These are phyloP conservation scores for Diaporthe nobilis DNA, from an alignment of 2,329 filamentous ascomycete species.

Conservation along the genomic window DNA sequence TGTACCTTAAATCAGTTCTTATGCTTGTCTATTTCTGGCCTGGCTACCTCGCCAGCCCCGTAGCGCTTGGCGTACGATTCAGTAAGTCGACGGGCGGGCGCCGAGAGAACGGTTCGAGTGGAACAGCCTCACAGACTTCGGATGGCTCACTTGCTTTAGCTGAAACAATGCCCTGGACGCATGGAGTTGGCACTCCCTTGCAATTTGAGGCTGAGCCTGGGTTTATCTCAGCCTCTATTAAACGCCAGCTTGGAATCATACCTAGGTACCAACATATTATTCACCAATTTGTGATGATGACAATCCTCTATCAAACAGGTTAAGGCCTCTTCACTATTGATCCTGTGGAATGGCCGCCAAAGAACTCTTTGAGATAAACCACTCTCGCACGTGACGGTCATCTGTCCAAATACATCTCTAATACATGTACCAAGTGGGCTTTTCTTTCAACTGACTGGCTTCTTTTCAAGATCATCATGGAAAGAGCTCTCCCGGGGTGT, in stretches of 20 bases:
- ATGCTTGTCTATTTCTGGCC: conserved; percentile 18
- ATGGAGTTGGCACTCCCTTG: neutral
- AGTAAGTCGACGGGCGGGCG: conserved; percentile 11
- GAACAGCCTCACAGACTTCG: neutral
- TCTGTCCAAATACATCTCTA: neutral
- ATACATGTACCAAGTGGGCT: too few species aligned
- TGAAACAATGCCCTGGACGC: conserved; percentile 16
- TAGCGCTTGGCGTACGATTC: conserved; percentile 25
- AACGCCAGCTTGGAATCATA: neutral
- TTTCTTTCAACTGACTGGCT: too few species aligned
- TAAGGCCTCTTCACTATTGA: neutral
- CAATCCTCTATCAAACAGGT: neutral
- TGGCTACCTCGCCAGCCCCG: neutral
- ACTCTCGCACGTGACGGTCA: neutral
- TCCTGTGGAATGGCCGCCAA: neutral
- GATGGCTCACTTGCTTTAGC: neutral
- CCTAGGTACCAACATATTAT: too few species aligned
- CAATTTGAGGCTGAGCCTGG: neutral
- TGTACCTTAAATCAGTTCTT: neutral
- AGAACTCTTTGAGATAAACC: neutral
- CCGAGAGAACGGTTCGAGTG: conserved; percentile 4
- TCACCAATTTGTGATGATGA: neutral
- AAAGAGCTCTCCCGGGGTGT: too few species aligned
- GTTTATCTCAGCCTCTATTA: neutral
- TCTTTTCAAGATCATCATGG: too few species aligned